Conservation (phyloP, 306 rosid genomes). For the Quercus agrifolia region DNA sequence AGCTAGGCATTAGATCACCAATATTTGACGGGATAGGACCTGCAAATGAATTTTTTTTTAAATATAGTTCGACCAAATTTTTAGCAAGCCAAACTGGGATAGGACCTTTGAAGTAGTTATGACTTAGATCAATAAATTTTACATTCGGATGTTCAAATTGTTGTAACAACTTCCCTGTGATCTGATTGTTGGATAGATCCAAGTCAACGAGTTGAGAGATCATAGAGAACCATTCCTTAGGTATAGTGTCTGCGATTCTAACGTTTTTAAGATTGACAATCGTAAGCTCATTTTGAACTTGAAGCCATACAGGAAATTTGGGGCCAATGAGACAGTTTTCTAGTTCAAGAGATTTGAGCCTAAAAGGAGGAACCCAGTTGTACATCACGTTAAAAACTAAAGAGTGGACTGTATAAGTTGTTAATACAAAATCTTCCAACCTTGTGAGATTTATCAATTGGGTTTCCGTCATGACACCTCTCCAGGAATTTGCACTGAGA, state of each 20-base stretch:
- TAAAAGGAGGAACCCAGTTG: background rate
- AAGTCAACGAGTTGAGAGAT: background rate
- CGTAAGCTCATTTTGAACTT: conserved; percentile 1
- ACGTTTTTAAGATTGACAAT: background rate
- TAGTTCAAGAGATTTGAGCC: background rate
- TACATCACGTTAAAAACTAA: background rate
- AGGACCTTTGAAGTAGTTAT: too few relatives aligned
- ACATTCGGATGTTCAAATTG: fast-evolving
- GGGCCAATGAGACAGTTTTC: conserved; percentile 9
- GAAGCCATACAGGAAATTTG: conserved; percentile 21
- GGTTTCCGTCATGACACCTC: too few relatives aligned
- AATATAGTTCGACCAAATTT: background rate
- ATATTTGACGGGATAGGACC: conserved; percentile 17
- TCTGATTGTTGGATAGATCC: conserved; percentile 4
- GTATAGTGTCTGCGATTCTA: background rate
- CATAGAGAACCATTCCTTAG: background rate
- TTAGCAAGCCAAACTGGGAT: too few relatives aligned
- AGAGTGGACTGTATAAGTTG: fast-evolving
- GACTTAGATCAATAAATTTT: background rate
- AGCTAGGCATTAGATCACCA: background rate
- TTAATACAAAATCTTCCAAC: background rate
- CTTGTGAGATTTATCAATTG: background rate
- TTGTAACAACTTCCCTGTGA: background rate
- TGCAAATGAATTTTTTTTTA: background rate
- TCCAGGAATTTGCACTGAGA: too few relatives aligned